Evolutionary conservation across 345 rosid species (phyloP).

Genomic region (Viola odorata): DNA sequence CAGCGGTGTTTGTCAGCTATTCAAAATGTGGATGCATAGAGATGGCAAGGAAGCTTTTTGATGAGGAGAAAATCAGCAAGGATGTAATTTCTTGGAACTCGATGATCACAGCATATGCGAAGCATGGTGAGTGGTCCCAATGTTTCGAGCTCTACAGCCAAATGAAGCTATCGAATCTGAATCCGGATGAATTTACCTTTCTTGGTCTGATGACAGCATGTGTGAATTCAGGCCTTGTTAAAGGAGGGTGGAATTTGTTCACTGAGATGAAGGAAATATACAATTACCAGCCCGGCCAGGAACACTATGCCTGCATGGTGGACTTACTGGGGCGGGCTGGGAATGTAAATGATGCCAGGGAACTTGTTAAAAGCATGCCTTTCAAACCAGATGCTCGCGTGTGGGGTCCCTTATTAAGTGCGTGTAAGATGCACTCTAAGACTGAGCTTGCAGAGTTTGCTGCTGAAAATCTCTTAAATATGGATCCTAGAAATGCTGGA

Average conservation of each 20-base stretch:
- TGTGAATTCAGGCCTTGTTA: slow-evolving; percentile 45
- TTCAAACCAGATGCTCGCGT: slow-evolving; percentile 42
- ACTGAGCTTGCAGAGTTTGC: slow-evolving; percentile 38
- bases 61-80: slow-evolving; percentile 27
- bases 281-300: slow-evolving; percentile 32
- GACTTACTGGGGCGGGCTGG: slow-evolving; percentile 49
- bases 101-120: slow-evolving; percentile 44
- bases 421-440: slow-evolving; percentile 37
- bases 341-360: slow-evolving; percentile 35
- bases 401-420: slow-evolving; percentile 50
- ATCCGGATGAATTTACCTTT: slow-evolving; percentile 38
- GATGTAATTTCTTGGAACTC: slow-evolving; percentile 51
- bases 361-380: slow-evolving; percentile 36
- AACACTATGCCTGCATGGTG: slow-evolving; percentile 50
- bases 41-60: slow-evolving; percentile 39
- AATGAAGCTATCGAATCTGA: slow-evolving; percentile 35
- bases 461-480: slow-evolving; percentile 34
- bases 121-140: slow-evolving; percentile 42
- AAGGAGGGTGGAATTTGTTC: slow-evolving; percentile 35
- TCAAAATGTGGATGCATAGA: slow-evolving; percentile 54
- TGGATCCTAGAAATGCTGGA: slow-evolving; percentile 49
- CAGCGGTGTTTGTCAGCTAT: slow-evolving; percentile 41
- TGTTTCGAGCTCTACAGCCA: slow-evolving; percentile 36
- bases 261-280: slow-evolving; percentile 42
- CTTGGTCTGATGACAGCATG: slow-evolving; percentile 43